Base-by-base conservation (phyloP, 2,329 filamentous ascomycete genomes). In the Acrocalymma vagum region DNA sequence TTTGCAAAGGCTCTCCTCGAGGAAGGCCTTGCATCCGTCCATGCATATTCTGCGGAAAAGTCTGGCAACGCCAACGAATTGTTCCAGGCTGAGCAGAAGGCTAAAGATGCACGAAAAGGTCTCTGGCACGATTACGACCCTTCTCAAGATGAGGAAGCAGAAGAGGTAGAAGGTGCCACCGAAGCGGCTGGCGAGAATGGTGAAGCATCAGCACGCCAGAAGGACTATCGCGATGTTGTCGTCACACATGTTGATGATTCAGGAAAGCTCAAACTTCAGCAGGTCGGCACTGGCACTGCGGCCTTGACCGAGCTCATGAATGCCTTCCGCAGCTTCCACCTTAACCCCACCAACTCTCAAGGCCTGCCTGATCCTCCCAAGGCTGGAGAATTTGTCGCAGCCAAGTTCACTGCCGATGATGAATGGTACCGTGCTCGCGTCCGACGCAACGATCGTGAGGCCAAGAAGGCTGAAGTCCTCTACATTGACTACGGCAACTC, bases 401-500 rank as follows among this genome's bases (percentile, higher is more conserved):
- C 93, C 60, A 88, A 89, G 67, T 99, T 97, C 77, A 87, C 85
- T 6, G 86, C 85, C 36, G 94, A 99, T 65, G 84, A 86, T 45
- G 85, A 94, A 57, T 99, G 93, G 93, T 99, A 99, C 77, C 89
- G 94, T 48, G 94, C 89, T 21, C 87, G 86, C 48, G 84, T 99
- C 48, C 87, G 92, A 48, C 85, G 92, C 66, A 96, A 97, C 72
- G 94, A 99, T 74, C 90, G 94, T 48, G 82, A 92, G 7, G 86
- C 86, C 62, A 90, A 80, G 80, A 84, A 88, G 58, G 87, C 91
- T 16, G 94, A 99, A 71, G 87, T 99, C 17, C 76, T 95, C 29
- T 99, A 96, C 73, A 84, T 99, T 49, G 94, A 99, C 76, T 99
- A 95, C 71, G 94, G 94, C 60, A 99, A 99, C 79, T 87, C 83